phyloP scores from a whole-genome alignment of 1,284 basidiomycete species.

The Fomitopsis palustris region DNA sequence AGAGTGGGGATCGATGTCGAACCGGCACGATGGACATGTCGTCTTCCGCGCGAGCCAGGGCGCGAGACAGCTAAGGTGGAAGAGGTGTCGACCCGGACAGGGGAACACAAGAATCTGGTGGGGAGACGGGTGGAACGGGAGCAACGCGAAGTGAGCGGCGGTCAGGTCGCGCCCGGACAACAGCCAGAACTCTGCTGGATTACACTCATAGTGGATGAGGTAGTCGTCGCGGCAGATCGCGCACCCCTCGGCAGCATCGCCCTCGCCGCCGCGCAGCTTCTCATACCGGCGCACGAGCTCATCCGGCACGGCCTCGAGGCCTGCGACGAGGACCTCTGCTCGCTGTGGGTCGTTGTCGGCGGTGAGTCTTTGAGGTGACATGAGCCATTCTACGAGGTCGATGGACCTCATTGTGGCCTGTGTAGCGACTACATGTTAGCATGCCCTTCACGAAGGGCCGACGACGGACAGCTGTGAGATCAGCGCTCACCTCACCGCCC shows the following conservation, averaged over 20 bases:
- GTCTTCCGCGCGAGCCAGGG: slow-evolving; percentile 31
- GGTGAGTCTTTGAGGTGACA: not conserved
- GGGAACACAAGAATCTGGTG: slow-evolving; percentile 24
- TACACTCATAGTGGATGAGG: slow-evolving; percentile 2
- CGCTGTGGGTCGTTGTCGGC: slow-evolving; percentile 20
- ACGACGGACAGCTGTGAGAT: not conserved
- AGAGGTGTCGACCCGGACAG: slow-evolving; percentile 30
- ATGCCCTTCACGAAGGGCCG: not conserved
- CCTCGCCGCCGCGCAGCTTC: slow-evolving; percentile 20
- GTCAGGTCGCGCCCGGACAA: not conserved
- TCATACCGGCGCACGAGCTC: slow-evolving; percentile 26
- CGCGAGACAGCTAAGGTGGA: slow-evolving; percentile 25
- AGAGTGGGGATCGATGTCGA: slow-evolving; percentile 29
- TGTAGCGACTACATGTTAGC: not conserved
- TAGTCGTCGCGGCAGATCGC: slow-evolving; percentile 28
- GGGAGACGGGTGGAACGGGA: slow-evolving; percentile 17
- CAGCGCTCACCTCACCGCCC: not conserved
- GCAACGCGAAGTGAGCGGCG: not conserved
- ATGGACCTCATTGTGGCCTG: not conserved
- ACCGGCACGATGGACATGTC: slow-evolving; percentile 30
- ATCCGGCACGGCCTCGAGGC: slow-evolving; percentile 21
- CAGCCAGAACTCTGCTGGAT: slow-evolving; percentile 1
- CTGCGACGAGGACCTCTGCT: slow-evolving; percentile 22
- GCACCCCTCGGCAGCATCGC: slow-evolving; percentile 24
- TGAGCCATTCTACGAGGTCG: slow-evolving; percentile 5